A percentile compares a stretch with the other conserved stretches of the same genome.
These are phyloP conservation scores for Claviceps sp. DNA, from an alignment of 2,329 filamentous ascomycete species.

Conservation along the genomic window DNA sequence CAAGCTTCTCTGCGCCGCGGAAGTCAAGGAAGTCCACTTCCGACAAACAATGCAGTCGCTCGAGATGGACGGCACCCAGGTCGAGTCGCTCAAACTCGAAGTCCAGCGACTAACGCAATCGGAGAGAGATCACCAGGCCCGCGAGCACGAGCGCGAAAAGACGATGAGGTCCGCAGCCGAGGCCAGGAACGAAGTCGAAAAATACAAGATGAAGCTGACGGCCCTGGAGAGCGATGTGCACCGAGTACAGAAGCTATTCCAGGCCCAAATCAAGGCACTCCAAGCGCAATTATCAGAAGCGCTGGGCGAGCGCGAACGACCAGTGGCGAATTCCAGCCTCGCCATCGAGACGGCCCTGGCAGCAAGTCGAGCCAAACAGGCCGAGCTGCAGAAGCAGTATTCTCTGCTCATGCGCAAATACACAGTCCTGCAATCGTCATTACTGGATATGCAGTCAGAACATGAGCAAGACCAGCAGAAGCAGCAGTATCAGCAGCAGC, in stretches of 20 bases:
- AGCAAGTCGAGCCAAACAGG: conserved; percentile 39
- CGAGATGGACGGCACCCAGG: conserved; percentile 45
- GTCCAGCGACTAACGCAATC: conserved; percentile 46
- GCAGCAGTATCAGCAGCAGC: not conserved
- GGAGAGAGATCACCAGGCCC: conserved; percentile 49
- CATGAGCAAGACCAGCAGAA: not conserved
- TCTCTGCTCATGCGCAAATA: conserved; percentile 37
- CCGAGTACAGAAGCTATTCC: conserved; percentile 28
- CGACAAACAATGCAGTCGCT: conserved; percentile 52
- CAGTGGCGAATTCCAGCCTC: conserved; percentile 18
- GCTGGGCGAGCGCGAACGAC: conserved; percentile 14
- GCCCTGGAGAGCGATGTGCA: conserved; percentile 35
- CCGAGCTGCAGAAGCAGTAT: conserved; percentile 40
- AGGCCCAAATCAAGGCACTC: conserved; percentile 34
- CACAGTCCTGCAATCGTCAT: conserved; percentile 34
- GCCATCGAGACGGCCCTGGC: conserved; percentile 32
- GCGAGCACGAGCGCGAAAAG: conserved; percentile 44
- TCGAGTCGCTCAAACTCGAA: conserved; percentile 45
- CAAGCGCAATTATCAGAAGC: conserved; percentile 31
- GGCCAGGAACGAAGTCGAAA: conserved; percentile 44
- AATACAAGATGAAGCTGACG: conserved; percentile 43
- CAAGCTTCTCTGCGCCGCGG: conserved; percentile 51
- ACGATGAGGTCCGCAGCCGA: conserved; percentile 44
- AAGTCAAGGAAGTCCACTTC: conserved; percentile 52
- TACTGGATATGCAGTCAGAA: conserved; percentile 33